Base-by-base conservation (phyloP, 345 rosid species). In the Citrus mangshanensis region DNA sequence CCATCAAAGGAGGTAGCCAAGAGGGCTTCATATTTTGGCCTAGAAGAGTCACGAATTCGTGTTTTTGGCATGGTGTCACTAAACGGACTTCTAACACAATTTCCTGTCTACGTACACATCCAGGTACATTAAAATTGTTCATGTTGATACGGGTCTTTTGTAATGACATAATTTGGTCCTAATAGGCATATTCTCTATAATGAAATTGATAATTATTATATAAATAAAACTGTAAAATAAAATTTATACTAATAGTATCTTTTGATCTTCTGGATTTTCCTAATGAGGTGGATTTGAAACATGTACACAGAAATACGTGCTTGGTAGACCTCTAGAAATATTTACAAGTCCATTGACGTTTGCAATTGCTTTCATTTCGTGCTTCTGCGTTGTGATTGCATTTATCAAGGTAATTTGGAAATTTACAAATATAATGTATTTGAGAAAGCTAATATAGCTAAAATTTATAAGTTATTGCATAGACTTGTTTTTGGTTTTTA, bases 1-100 rank as follows among this genome's bases (percentile, higher is more conserved):
- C 94, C 99, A 5, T 96, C 98, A 55, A 83, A 89, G 40, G 98
- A 90, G 83, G 98, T 96, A 13, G 95, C 94, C 67, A 91, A 94
- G 81, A 92, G 98, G 79, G 99, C 98, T 19, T 82, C 79, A 74
- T 60, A 82, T 42, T 95, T 88, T 86, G 98, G 97, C 68, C 91
- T 96, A 0, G 88, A 93, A 13, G 93, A 93, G 58, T 89, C 93
- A 70, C 99, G 94, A 83, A 77, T 89, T 42, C 87, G 85, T 7
- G 93, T 96, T 59, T 94, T 84, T 68, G 97, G 99, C 13, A 25
- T 60, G 13, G 13, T 60, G 64, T n/a, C 24, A 22, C 28, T n/a
- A 2, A 81, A 84, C 64, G 32, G 64, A 60, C 9, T 60, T 60
- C 78, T 83, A 12, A 60, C 64, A n/a, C 5, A 22, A 7, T 25